Evolutionary conservation across 75 land plant species (phyloP).

Genomic region (Pinus taeda): DNA sequence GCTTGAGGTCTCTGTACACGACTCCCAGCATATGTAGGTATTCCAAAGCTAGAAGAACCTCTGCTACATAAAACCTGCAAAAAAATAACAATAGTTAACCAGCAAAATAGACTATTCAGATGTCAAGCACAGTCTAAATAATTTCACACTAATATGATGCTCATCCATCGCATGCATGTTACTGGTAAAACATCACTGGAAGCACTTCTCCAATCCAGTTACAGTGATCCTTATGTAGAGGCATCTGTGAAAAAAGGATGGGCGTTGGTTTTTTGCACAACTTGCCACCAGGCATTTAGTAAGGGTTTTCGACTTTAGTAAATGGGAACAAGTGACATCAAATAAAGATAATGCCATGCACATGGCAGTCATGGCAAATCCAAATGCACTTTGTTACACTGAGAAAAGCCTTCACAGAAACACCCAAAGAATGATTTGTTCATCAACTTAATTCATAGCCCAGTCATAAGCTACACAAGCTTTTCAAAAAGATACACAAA

Average conservation of each 20-base stretch:
- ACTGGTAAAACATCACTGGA: conserved; percentile 1
- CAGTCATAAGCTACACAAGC: no score
- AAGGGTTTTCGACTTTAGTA: background rate
- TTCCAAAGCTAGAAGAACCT: conserved; percentile 66
- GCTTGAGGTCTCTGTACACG: conserved; percentile 49
- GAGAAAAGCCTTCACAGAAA: background rate
- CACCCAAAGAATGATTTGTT: background rate
- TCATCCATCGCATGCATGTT: background rate
- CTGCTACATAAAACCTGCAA: conserved; percentile 73
- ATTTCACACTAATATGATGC: background rate
- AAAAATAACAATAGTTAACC: background rate
- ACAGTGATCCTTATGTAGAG: background rate
- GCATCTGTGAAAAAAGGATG: background rate
- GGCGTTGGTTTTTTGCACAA: background rate
- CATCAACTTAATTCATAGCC: background rate
- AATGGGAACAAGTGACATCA: background rate
- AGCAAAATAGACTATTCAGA: background rate
- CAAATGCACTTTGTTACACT: background rate
- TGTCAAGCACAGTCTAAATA: background rate
- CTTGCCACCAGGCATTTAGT: background rate
- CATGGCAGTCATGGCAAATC: background rate
- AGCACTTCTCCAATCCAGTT: background rate
- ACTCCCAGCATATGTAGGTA: conserved; percentile 87
- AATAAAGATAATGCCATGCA: background rate
- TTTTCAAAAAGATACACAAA: no score